phyloP scores from a whole-genome alignment of 2,329 filamentous ascomycete species.

The Aspergillus phoenicis region DNA sequence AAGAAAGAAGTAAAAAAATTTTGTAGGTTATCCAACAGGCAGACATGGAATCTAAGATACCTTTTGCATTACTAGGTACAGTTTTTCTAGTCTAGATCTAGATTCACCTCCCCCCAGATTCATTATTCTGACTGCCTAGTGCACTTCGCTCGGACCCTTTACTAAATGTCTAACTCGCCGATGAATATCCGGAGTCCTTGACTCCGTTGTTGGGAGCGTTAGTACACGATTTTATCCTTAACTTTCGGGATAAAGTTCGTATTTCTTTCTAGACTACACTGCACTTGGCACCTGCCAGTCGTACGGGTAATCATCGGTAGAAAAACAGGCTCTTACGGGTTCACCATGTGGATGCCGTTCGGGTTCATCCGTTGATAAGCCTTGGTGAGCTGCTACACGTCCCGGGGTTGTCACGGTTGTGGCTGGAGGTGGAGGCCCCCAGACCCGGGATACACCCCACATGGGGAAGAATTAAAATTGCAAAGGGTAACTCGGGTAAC shows the following conservation, averaged over 20 bases:
- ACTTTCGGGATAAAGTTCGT: too few species aligned
- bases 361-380: neutral
- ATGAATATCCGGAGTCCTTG: neutral
- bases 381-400: neutral
- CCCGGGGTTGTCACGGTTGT: neutral
- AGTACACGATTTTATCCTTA: too few species aligned
- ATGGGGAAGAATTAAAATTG: neutral
- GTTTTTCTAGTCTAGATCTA: neutral
- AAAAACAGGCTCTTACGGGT: neutral
- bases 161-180: neutral
- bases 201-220: neutral
- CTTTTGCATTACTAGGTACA: neutral
- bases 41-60: neutral
- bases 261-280: too few species aligned
- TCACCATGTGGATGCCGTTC: neutral
- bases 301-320: slow-evolving; percentile 16
- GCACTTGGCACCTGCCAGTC: neutral
- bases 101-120: neutral
- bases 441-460: neutral
- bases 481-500: neutral
- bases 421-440: neutral
- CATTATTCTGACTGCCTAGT: neutral
- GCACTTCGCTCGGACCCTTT: neutral
- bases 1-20: neutral
- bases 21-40: neutral